Percentiles rank a stretch among this genome's conserved stretches.
These are phyloP conservation scores for Zasmidium angulare DNA, from an alignment of 2,329 filamentous ascomycete genomes.

Conservation along the genomic window DNA sequence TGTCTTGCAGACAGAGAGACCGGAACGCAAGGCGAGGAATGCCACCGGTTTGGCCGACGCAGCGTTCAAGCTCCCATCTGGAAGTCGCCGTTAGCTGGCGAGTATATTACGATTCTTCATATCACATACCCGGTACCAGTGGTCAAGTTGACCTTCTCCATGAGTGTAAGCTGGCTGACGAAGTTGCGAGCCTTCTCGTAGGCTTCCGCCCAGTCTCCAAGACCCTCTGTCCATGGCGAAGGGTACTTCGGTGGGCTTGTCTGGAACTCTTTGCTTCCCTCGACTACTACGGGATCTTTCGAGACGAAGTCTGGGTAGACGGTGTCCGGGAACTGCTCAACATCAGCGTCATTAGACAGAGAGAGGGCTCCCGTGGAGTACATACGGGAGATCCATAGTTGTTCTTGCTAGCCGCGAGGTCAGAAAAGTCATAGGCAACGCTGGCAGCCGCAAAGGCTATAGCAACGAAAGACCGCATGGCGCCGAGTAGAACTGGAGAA, in stretches of 20 bases:
- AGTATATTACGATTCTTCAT: no score
- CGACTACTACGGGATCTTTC: constrained; percentile 26
- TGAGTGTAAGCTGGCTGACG: constrained; percentile 34
- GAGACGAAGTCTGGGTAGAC: constrained; percentile 28
- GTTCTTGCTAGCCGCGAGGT: constrained; percentile 20
- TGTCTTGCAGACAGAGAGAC: constrained; percentile 45
- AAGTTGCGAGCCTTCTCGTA: constrained; percentile 33
- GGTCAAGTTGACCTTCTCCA: constrained; percentile 38
- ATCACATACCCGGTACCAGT: constrained; percentile 52
- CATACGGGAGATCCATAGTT: constrained; percentile 24
- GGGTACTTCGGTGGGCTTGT: constrained; percentile 29
- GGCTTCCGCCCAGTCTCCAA: constrained; percentile 48
- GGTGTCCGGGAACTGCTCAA: constrained; percentile 27
- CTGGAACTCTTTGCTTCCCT: constrained; percentile 27
- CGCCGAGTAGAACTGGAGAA: background rate
- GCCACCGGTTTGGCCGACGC: constrained; percentile 38
- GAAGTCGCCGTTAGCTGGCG: constrained; percentile 6
- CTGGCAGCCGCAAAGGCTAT: constrained; percentile 10
- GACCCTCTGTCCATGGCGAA: constrained; percentile 30
- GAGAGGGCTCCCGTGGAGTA: no score
- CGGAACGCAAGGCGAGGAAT: constrained; percentile 39
- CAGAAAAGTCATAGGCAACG: constrained; percentile 21
- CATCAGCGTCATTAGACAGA: no score
- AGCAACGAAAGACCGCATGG: constrained; percentile 17
- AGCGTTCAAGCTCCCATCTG: constrained; percentile 31